Conservation (phyloP, 2,329 filamentous ascomycete species). For the Clonostachys byssicola region DNA sequence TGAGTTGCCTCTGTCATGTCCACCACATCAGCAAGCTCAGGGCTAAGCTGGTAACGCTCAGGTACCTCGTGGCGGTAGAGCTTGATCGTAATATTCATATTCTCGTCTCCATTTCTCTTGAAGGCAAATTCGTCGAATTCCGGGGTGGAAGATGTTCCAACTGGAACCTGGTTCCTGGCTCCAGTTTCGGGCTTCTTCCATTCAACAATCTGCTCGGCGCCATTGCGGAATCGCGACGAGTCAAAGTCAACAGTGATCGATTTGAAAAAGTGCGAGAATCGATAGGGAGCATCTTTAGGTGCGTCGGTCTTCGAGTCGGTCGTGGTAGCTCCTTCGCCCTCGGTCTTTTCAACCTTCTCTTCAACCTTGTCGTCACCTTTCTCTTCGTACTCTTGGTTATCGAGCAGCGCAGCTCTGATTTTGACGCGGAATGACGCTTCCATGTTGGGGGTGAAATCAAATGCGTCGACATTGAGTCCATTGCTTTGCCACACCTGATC, state of each 20-base stretch:
- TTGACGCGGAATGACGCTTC: conserved; percentile 85
- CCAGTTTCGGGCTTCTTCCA: conserved; percentile 78
- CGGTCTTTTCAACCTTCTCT: neutral
- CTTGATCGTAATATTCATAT: conserved; percentile 86
- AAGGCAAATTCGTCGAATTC: conserved; percentile 93
- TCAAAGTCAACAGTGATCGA: conserved; percentile 74
- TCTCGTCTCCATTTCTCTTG: conserved; percentile 88
- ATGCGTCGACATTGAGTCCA: conserved; percentile 65
- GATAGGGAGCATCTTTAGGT: conserved; percentile 37
- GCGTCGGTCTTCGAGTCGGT: conserved; percentile 27
- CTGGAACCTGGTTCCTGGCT: conserved; percentile 40
- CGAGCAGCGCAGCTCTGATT: conserved; percentile 82
- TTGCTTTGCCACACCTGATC: conserved; percentile 89
- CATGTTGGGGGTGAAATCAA: conserved; percentile 74
- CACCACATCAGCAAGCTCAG: conserved; percentile 75
- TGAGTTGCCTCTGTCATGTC: conserved; percentile 85
- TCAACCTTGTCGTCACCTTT: conserved; percentile 37
- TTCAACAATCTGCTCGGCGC: conserved; percentile 59
- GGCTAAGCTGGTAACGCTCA: conserved; percentile 78
- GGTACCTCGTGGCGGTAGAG: conserved; percentile 79
- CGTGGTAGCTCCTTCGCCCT: conserved; percentile 15
- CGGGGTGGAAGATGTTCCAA: conserved; percentile 48
- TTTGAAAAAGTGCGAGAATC: conserved; percentile 79
- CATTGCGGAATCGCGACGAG: conserved; percentile 51
- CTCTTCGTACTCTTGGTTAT: conserved; percentile 62